phyloP scores from a whole-genome alignment of 1,139 yeast species.

The Kurtzmaniella natalensis region DNA sequence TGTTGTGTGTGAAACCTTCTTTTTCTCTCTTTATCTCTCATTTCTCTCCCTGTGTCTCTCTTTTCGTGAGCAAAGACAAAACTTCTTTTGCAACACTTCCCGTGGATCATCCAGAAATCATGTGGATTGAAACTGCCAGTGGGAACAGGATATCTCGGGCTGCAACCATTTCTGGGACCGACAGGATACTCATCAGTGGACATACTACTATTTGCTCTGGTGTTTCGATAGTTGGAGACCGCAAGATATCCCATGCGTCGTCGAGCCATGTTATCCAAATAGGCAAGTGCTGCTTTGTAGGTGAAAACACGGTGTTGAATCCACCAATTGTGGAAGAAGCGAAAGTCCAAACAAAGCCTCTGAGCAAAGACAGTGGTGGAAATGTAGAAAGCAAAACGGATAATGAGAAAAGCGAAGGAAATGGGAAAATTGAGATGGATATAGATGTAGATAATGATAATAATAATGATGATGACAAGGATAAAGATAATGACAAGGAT shows the following conservation, averaged over 20 bases:
- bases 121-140: conserved; percentile 41
- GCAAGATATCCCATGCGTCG: conserved; percentile 6
- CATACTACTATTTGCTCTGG: conserved; percentile 27
- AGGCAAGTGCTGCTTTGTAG: conserved; percentile 49
- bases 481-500: too few relatives aligned
- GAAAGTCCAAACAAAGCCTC: too few relatives aligned
- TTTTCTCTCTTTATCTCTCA: too few relatives aligned
- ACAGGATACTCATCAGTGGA: conserved; percentile 26
- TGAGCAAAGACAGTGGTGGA: too few relatives aligned
- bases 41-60: too few relatives aligned
- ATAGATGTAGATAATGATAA: too few relatives aligned
- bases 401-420: too few relatives aligned
- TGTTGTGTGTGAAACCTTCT: too few relatives aligned
- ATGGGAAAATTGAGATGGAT: too few relatives aligned
- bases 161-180: conserved; percentile 29
- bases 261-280: conserved; percentile 46
- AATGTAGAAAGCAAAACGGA: too few relatives aligned
- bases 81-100: too few relatives aligned
- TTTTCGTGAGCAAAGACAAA: too few relatives aligned
- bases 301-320: conserved; percentile 19
- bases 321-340: conserved; percentile 28
- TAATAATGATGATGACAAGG: conserved; percentile 11
- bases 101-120: background rate
- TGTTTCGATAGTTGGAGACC: conserved; percentile 21
- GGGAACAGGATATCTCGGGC: conserved; percentile 55